phyloP scores from a whole-genome alignment of 169 alveolate species.

The Plasmodium gonderi region DNA sequence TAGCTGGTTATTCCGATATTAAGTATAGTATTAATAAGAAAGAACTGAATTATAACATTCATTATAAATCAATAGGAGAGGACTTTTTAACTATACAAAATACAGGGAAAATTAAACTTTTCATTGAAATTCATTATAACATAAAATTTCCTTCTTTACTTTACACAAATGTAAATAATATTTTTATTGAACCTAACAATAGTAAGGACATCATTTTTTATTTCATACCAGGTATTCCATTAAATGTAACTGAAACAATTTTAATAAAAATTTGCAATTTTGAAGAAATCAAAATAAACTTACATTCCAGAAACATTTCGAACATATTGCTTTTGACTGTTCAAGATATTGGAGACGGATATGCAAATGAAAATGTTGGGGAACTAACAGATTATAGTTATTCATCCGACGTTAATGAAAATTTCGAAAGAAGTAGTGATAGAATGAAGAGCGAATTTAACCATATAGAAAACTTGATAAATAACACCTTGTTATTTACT shows the following conservation, averaged over 20 bases:
- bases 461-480: conserved; percentile 28
- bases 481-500: background rate
- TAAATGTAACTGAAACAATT: conserved; percentile 17
- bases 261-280: conserved; percentile 63
- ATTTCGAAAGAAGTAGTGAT: background rate
- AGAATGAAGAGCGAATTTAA: background rate
- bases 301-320: conserved; percentile 3
- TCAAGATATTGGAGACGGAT: background rate
- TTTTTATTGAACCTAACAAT: conserved; percentile 63
- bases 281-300: conserved; percentile 54
- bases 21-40: conserved; percentile 44
- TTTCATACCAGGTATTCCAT: conserved; percentile 51
- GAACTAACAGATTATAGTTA: background rate
- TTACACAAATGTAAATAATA: conserved; percentile 60
- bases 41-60: conserved; percentile 18
- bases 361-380: background rate
- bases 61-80: conserved; percentile 48
- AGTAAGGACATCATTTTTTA: conserved; percentile 64
- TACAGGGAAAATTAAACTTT: conserved; percentile 62
- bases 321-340: conserved; percentile 31
- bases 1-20: conserved; percentile 69
- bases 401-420: background rate
- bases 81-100: conserved; percentile 60
- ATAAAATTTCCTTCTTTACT: conserved; percentile 62
- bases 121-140: conserved; percentile 42